Conservation (phyloP, 331 rosid species). For the Quercus phellos region DNA sequence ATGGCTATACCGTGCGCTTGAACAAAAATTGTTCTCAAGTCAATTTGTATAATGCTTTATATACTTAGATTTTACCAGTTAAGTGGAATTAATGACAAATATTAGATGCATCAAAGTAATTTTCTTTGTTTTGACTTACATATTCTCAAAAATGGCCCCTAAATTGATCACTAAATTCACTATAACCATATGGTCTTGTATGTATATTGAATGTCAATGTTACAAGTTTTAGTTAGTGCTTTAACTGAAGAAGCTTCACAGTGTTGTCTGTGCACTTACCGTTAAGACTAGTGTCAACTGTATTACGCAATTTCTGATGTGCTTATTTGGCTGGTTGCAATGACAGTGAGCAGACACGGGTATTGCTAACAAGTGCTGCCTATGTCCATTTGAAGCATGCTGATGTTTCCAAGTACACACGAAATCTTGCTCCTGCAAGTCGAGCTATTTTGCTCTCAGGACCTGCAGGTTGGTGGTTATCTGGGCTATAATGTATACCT, state of each 20-base stretch:
- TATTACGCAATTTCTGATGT: constrained; percentile 5
- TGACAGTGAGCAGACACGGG: constrained; percentile 83
- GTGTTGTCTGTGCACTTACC: not conserved
- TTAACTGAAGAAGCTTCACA: not conserved
- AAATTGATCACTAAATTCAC: not conserved
- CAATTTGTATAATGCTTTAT: not conserved
- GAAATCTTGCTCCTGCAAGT: constrained; percentile 92
- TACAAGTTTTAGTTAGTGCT: not conserved
- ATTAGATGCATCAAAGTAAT: not conserved
- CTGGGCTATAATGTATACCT: not conserved
- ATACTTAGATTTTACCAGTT: not conserved
- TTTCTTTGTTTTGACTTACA: not conserved
- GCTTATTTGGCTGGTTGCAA: not conserved
- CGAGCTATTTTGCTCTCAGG: constrained; percentile 90
- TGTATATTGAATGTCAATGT: not conserved
- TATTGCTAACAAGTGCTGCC: constrained; percentile 85
- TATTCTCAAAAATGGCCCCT: not conserved
- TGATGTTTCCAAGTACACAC: constrained; percentile 72
- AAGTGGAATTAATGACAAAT: not conserved
- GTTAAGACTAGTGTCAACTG: not conserved
- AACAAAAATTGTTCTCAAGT: not conserved
- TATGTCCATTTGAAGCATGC: constrained; percentile 82
- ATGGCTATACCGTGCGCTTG: not conserved
- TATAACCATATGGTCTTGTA: not conserved
- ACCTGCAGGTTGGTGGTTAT: constrained; percentile 66